A percentile compares a stretch with the other conserved stretches of the same genome.
phyloP scores from a whole-genome alignment of 176 grass and related monocot genomes.

The Oryza australiensis region DNA sequence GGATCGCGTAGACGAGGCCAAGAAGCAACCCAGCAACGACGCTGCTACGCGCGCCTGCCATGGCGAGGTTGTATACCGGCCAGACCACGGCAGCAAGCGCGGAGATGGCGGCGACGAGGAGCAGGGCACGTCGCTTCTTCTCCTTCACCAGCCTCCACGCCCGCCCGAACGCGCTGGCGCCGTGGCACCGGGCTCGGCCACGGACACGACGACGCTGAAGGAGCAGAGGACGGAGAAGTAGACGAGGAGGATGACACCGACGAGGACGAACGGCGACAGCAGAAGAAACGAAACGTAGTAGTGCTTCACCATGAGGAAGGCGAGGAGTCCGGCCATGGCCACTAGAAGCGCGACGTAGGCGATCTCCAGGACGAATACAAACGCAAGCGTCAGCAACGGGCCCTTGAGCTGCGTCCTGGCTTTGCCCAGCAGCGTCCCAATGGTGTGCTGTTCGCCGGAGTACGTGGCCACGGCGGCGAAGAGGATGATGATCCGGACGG shows the following conservation, averaged over 20 bases:
- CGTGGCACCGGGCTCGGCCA: constrained; percentile 19
- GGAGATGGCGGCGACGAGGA: background rate
- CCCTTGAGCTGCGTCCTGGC: constrained; percentile 23
- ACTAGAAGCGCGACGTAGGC: background rate
- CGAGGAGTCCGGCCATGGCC: background rate
- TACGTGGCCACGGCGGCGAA: constrained; percentile 21
- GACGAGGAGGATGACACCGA: background rate
- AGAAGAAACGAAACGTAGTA: background rate
- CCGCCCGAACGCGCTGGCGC: background rate
- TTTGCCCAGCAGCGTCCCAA: background rate
- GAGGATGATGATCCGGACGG: background rate
- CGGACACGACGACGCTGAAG: constrained; percentile 23
- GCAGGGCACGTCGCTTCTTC: background rate
- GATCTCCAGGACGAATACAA: constrained; percentile 4
- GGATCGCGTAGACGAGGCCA: background rate
- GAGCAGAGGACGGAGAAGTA: constrained; percentile 3
- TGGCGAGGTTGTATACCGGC: background rate
- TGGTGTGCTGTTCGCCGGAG: background rate
- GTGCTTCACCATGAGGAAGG: background rate
- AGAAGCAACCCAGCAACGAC: constrained; percentile 8
- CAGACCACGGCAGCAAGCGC: background rate
- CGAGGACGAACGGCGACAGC: background rate
- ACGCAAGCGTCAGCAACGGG: constrained; percentile 13
- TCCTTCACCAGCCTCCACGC: constrained; percentile 14
- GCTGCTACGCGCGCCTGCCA: background rate